Conservation (phyloP, 2,329 filamentous ascomycete genomes). For the Metarhizium robertsii region DNA sequence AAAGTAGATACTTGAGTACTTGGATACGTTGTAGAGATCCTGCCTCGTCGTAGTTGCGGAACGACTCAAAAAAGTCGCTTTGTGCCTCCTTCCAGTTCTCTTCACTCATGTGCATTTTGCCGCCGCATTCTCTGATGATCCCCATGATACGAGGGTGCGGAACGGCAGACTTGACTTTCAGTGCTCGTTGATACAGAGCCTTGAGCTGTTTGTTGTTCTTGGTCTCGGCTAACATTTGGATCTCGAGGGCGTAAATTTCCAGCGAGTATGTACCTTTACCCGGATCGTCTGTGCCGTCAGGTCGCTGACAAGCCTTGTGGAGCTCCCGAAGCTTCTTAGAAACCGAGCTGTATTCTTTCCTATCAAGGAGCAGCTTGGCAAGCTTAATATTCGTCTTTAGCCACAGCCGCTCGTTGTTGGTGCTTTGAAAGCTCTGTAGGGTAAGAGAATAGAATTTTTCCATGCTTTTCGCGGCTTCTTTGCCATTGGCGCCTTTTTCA, state of each 20-base stretch:
- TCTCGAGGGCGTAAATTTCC: conserved; percentile 93
- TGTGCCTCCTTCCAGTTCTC: conserved; percentile 98
- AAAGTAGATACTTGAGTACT: conserved; percentile 90
- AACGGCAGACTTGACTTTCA: conserved; percentile 91
- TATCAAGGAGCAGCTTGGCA: conserved; percentile 80
- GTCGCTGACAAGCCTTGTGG: conserved; percentile 77
- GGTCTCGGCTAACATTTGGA: conserved; percentile 96
- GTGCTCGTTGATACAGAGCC: conserved; percentile 79
- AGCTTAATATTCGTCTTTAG: conserved; percentile 98
- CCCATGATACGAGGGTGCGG: conserved; percentile 99
- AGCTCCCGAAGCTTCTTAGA: conserved; percentile 79
- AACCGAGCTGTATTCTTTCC: conserved; percentile 75
- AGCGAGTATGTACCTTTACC: conserved; percentile 94
- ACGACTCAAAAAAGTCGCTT: conserved; percentile 96
- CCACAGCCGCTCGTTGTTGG: conserved; percentile 95
- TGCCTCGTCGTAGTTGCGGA: conserved; percentile 97
- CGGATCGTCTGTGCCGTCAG: conserved; percentile 82
- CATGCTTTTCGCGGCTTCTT: conserved; percentile 68
- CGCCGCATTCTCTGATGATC: conserved; percentile 95
- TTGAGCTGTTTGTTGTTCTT: conserved; percentile 97
- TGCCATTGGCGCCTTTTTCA: conserved; percentile 71
- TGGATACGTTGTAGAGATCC: conserved; percentile 94
- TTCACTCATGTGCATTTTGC: conserved; percentile 99
- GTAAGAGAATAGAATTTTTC: conserved; percentile 93
- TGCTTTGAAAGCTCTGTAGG: conserved; percentile 88